Evolutionary conservation across 2,329 filamentous ascomycete species (phyloP).

Genomic region (Colletotrichum melonis): DNA sequence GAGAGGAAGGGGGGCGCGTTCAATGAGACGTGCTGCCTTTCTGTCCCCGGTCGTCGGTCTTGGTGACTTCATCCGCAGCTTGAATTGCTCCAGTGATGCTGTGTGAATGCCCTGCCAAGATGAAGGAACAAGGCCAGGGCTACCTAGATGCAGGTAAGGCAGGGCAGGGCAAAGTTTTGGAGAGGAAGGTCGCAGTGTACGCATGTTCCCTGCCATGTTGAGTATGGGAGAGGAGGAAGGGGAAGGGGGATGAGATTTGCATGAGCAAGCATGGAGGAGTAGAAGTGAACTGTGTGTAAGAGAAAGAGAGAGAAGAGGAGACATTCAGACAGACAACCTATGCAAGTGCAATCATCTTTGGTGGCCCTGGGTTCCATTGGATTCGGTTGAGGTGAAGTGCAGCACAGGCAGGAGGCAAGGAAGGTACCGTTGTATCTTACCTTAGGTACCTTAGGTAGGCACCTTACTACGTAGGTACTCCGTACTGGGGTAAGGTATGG

Average conservation of each 20-base stretch:
- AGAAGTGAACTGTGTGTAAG: neutral
- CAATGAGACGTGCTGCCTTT: constrained; percentile 3
- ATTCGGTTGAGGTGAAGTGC: no score
- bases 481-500: neutral
- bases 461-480: neutral
- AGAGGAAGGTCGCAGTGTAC: neutral
- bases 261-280: neutral
- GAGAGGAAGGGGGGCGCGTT: neutral
- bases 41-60: constrained; percentile 4
- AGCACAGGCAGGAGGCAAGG: neutral
- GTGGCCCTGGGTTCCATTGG: no score
- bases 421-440: neutral
- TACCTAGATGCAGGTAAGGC: neutral
- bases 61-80: constrained; percentile 11
- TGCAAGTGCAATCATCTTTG: neutral
- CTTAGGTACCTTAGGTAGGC: neutral
- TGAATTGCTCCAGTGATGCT: neutral
- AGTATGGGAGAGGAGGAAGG: neutral
- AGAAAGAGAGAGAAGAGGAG: neutral
- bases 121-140: neutral
- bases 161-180: neutral
- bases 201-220: neutral
- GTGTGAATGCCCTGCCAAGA: constrained; percentile 8
- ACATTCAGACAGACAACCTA: neutral
- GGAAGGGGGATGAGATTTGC: neutral